Base-by-base conservation (phyloP, 441 rosid genomes). In the Pelargonium fulgidum region DNA sequence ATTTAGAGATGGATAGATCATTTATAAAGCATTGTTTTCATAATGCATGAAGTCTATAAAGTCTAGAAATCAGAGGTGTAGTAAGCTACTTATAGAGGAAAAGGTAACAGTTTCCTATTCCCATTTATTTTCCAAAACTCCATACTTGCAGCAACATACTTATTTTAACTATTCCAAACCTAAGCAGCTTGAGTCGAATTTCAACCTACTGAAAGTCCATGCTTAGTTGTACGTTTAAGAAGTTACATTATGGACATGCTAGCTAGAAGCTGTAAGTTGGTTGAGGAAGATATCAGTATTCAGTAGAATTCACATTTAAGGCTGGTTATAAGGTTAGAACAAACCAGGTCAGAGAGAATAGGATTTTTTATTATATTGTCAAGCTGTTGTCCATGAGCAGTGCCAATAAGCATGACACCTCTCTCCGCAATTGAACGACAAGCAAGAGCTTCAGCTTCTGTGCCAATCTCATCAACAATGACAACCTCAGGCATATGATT, bases 401-500 rank as follows among this genome's bases (percentile, higher is more conserved):
- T 86, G 54, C 82, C 87, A 65, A 88, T 83, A 52, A 88, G 82
- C 85, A 86, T 85, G 72, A 88, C 82, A 65, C 89, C 90, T 63
- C 89, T 85, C 77, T 86, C 90, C 20, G 86, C 90, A 41, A 88
- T 83, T 39, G 93, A 73, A 45, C 82, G 89, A 71, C 89, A 88
- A 59, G 88, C 89, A 72, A 82, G 82, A 22, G 88, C 88, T 79
- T 88, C 93, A 54, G 88, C 85, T 75, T 83, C 85, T 20, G 89
- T 86, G 68, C 93, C 85, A 7, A 86, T 88, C 79, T 88, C 91
- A 73, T 85, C 91, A 39, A 88, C 84, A 8, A 88, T 80, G 64
- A 88, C 81, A 62, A 88, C 88, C 79, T 88, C 89, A 52, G 89
- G 90, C 93, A 81, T 86, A 77, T 86, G 91, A 71, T 86, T 88